Percentiles rank a stretch among this genome's conserved stretches.
Evolutionary conservation across 2,329 filamentous ascomycete genomes (phyloP).

Genomic region (Fusarium secorum): DNA sequence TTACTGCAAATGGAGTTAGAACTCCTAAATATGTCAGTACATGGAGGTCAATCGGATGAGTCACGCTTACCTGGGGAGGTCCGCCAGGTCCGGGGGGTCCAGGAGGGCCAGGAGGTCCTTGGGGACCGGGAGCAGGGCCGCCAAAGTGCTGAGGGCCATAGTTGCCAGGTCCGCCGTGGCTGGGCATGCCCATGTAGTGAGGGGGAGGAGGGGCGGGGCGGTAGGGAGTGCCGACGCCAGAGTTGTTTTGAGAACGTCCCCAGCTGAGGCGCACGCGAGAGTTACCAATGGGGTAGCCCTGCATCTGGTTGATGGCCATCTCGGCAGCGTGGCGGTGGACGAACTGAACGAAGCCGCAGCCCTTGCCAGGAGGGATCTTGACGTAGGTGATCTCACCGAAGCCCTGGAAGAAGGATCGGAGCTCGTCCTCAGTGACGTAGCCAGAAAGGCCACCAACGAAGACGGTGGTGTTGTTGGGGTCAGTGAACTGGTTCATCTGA

Average conservation of each 20-base stretch:
- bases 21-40: slow-evolving; percentile 18
- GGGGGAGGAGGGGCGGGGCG: slow-evolving; percentile 81
- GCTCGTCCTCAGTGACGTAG: slow-evolving; percentile 98
- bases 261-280: slow-evolving; percentile 96
- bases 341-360: slow-evolving; percentile 98
- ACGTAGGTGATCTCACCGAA: slow-evolving; percentile 99
- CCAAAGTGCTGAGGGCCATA: slow-evolving; percentile 59
- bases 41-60: neutral
- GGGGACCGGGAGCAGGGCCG: slow-evolving; percentile 53
- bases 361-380: slow-evolving; percentile 99
- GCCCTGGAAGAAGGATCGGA: slow-evolving; percentile 99
- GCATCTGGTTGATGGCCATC: slow-evolving; percentile 99
- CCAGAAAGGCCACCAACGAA: slow-evolving; percentile 97
- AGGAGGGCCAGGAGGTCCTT: slow-evolving; percentile 52
- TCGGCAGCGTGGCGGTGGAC: slow-evolving; percentile 98
- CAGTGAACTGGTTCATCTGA: slow-evolving; percentile 98
- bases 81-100: slow-evolving; percentile 50
- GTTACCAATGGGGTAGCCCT: slow-evolving; percentile 98
- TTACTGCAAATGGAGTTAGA: slow-evolving; percentile 36
- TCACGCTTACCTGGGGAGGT: slow-evolving; percentile 50
- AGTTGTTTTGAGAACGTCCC: slow-evolving; percentile 99
- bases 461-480: slow-evolving; percentile 99
- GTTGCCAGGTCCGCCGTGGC: slow-evolving; percentile 53
- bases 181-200: slow-evolving; percentile 61
- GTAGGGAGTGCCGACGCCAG: slow-evolving; percentile 95